Base-by-base conservation (phyloP, 75 land plant species). In the Larix kaempferi region DNA sequence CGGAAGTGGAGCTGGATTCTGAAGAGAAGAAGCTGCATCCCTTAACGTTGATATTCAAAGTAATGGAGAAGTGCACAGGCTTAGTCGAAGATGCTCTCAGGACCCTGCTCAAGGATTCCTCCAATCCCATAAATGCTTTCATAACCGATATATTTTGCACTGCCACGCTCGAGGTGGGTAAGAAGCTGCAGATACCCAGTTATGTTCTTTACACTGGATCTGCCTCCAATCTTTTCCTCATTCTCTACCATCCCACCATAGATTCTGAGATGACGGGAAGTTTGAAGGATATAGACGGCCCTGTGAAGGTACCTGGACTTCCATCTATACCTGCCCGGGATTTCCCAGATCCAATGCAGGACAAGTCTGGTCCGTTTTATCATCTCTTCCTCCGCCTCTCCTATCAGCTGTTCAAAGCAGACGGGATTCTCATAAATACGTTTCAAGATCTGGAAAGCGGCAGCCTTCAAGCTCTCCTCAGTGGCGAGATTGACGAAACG, bases 251-350 rank as follows among this genome's bases (percentile, higher is more conserved):
- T 2, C 54, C 54, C 14, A 41, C 75, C 2, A 49, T 73, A 7
- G 16, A 73, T 3, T 5, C 16, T 54, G 55, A n/a, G 5, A 29
- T 29, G 1, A 29, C 33, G 33, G 33, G 33, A 29, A 29, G 33
- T 29, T 29, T 29, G 33, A 29, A 29, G 33, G 33, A 29, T 29
- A 1, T 29, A 29, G 33, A 29, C 33, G 33, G 33, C 1, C 33
- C 33, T 16, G 7, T 56, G 64, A 35, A 76, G 6, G 19, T 83
- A 25, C 88, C 85, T 7, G 88, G 88, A 8, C 16, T 74, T 4
- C 74, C 80, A 2, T 72, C 82, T 1, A 19, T 84, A 0, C 80
- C 82, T 0, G 56, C 82, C 13, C 21, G 44, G 7, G 62, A 84
- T 59, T 55, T 84, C 75, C 74, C 80, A 11, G 59, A 29, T 29